A percentile compares a stretch with the other conserved stretches of the same genome.
phyloP scores from a whole-genome alignment of 768 basidiomycete species.

The Hirschioporus abietinus region DNA sequence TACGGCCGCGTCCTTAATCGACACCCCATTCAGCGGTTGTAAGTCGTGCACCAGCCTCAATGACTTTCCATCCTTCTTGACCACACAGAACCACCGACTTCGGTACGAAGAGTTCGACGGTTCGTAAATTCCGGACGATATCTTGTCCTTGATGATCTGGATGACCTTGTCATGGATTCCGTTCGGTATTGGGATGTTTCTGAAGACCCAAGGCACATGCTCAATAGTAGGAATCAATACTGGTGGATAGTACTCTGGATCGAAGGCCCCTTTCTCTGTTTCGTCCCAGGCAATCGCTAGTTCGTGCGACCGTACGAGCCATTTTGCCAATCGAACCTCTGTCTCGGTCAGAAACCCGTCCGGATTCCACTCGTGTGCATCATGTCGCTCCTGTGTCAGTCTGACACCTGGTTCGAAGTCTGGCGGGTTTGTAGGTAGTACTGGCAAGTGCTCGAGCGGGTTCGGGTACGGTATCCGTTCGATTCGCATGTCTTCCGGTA shows the following conservation, averaged over 20 bases:
- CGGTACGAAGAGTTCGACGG: conserved; percentile 20
- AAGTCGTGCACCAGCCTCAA: conserved; percentile 16
- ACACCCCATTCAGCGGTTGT: conserved; percentile 17
- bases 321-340: conserved; percentile 27
- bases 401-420: conserved; percentile 9
- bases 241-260: conserved; percentile 28
- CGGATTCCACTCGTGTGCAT: conserved; percentile 9
- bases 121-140: conserved; percentile 18
- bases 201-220: conserved; percentile 29
- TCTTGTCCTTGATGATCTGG: conserved; percentile 23
- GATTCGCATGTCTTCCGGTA: too few species aligned
- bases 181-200: conserved; percentile 26
- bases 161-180: conserved; percentile 22
- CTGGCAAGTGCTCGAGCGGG: conserved; percentile 14
- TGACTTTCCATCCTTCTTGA: conserved; percentile 14
- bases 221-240: conserved; percentile 27
- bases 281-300: conserved; percentile 35
- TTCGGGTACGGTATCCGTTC: too few species aligned
- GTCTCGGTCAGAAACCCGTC: conserved; percentile 26
- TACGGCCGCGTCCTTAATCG: conserved; percentile 15
- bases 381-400: conserved; percentile 16
- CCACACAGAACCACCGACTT: conserved; percentile 23
- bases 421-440: conserved; percentile 12
- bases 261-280: conserved; percentile 28
- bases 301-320: conserved; percentile 28